A percentile compares a stretch with the other conserved stretches of the same genome.
phyloP scores from a whole-genome alignment of 2,329 filamentous ascomycete genomes.

The Phoma sp. region DNA sequence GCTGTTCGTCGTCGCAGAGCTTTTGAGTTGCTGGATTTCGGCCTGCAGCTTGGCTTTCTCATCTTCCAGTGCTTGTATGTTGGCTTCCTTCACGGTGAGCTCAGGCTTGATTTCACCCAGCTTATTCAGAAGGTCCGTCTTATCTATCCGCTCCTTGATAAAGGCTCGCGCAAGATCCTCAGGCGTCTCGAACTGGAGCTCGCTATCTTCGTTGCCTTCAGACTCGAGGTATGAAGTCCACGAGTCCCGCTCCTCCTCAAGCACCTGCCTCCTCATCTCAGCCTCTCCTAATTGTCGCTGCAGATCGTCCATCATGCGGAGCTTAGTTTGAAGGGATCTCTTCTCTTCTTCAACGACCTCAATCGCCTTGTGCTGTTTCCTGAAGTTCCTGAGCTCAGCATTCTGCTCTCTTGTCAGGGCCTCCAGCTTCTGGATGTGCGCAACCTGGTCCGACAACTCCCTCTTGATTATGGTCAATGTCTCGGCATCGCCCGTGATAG shows the following conservation, averaged over 20 bases:
- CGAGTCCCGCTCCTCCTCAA: slow-evolving; percentile 85
- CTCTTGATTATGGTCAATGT: slow-evolving; percentile 84
- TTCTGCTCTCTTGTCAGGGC: slow-evolving; percentile 79
- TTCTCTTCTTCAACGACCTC: slow-evolving; percentile 97
- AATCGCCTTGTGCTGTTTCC: slow-evolving; percentile 83
- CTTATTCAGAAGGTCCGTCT: slow-evolving; percentile 78
- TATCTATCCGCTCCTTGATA: slow-evolving; percentile 80
- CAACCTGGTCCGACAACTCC: slow-evolving; percentile 88
- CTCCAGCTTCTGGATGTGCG: slow-evolving; percentile 87
- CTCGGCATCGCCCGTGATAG: slow-evolving; percentile 84
- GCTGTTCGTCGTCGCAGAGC: slow-evolving; percentile 45
- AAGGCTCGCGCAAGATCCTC: slow-evolving; percentile 86
- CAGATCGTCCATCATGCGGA: slow-evolving; percentile 76
- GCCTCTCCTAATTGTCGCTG: slow-evolving; percentile 80
- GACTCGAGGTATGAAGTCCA: slow-evolving; percentile 87
- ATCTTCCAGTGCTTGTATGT: slow-evolving; percentile 72
- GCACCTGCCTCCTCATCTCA: slow-evolving; percentile 79
- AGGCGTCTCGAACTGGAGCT: slow-evolving; percentile 81
- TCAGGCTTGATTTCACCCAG: slow-evolving; percentile 82
- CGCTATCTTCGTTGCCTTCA: slow-evolving; percentile 65
- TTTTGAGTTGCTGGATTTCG: slow-evolving; percentile 75
- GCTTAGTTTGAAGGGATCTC: slow-evolving; percentile 75
- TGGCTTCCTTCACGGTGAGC: slow-evolving; percentile 75
- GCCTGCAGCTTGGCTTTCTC: slow-evolving; percentile 69
- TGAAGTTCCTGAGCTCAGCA: slow-evolving; percentile 79